Conservation (phyloP, 2,329 filamentous ascomycete species). For the Lachnellula hyalina region DNA sequence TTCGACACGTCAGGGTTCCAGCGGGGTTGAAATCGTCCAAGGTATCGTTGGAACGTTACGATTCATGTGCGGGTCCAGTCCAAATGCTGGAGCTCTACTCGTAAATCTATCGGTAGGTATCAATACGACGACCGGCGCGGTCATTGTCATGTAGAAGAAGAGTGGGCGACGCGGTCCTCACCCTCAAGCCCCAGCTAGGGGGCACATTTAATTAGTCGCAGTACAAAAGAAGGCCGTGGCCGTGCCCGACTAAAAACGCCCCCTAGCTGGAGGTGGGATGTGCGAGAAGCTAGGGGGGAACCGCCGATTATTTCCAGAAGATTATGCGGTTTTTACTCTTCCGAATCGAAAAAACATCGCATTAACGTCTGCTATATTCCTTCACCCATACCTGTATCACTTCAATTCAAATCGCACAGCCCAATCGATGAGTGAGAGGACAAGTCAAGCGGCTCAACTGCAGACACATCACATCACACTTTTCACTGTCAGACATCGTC, state of each 20-base stretch:
- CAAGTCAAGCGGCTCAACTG: no score
- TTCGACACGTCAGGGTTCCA: neutral
- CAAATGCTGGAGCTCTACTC: neutral
- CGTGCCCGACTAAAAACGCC: no score
- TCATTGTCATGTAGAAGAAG: neutral
- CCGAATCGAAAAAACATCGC: neutral
- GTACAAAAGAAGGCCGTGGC: no score
- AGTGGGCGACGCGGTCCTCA: neutral
- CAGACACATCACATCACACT: no score
- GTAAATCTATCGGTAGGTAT: neutral
- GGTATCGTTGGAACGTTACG: conserved; percentile 6
- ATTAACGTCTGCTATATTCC: conserved; percentile 9
- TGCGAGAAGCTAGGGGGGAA: no score
- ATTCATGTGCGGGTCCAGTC: neutral
- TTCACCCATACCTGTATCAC: conserved; percentile 24
- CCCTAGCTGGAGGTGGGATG: no score
- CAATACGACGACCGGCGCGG: neutral
- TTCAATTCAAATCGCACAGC: conserved; percentile 8
- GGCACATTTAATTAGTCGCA: no score
- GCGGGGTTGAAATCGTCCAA: neutral
- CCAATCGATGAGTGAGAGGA: no score
- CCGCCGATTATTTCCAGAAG: no score
- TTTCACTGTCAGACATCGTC: no score
- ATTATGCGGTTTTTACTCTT: neutral
- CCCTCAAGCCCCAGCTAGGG: no score